These are phyloP conservation scores for Colletotrichum cordylinicola DNA, from an alignment of 2,329 filamentous ascomycete species.

Conservation along the genomic window DNA sequence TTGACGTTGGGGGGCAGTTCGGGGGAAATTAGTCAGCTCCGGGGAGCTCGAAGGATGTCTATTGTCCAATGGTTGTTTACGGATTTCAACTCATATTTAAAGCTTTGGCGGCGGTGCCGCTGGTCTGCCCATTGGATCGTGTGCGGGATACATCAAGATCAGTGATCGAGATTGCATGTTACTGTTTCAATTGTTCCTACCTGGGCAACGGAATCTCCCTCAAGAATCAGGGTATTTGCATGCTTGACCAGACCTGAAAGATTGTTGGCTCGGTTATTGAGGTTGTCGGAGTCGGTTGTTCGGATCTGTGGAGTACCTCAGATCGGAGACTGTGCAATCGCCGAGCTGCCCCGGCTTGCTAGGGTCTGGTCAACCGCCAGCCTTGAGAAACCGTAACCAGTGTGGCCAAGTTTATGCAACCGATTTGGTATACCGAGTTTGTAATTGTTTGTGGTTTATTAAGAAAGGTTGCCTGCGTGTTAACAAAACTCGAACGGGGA, in stretches of 20 bases:
- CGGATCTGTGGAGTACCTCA: constrained; percentile 2
- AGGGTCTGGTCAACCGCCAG: background rate
- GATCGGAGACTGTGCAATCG: background rate
- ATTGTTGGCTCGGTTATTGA: background rate
- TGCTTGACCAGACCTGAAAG: background rate
- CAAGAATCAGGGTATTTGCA: background rate
- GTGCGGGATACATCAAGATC: background rate
- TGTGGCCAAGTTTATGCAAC: background rate
- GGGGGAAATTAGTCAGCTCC: constrained; percentile 11
- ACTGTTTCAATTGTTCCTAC: background rate
- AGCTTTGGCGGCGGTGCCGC: background rate
- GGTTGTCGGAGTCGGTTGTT: background rate
- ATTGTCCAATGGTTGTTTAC: constrained; percentile 3
- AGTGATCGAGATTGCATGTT: background rate
- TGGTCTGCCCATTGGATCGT: background rate
- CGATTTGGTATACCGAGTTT: background rate
- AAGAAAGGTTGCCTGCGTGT: too few relatives aligned
- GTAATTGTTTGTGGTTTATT: too few relatives aligned
- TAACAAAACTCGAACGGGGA: too few relatives aligned
- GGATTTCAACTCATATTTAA: background rate
- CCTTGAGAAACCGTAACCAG: background rate
- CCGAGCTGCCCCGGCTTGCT: background rate
- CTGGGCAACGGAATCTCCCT: background rate
- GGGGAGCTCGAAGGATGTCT: background rate
- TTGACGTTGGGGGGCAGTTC: background rate